Base-by-base conservation (phyloP, 148 eudicot genomes). In the Cornus kousa region DNA sequence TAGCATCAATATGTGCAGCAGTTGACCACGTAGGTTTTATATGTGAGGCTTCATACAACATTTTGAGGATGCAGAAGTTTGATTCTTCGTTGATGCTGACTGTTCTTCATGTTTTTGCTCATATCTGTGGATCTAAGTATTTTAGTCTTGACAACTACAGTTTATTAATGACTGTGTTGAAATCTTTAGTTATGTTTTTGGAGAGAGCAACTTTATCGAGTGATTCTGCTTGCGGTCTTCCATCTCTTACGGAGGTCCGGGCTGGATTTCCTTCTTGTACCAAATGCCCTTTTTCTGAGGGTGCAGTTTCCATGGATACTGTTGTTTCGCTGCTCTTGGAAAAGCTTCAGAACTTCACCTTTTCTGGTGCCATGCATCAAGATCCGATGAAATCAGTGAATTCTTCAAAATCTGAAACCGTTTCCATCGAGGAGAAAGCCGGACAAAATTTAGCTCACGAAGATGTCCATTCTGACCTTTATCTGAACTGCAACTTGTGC, bases 1-100 rank as follows among this genome's bases (percentile, higher is more conserved):
- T 95, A 75, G 96, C 93, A 72, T 89, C 97, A 59, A 59, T 93
- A 75, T 93, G 90, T 84, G 72, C 74, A 28, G 87, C 90, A 64
- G 76, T 83, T 81, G 94, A 87, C 75, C 83, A 79, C 31, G 67
- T 86, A 80, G 89, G 85, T 68, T 82, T 71, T 72, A 31, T 95
- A 73, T 89, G 94, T 73, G 97, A 95, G 80, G 74, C 79, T 71
- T 93, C 97, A 13, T 85, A 86, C 82, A 86, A 82, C 77, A 67
- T 91, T 57, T 74, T 89, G 8, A 75, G 72, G 70, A 80, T 86
- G 82, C 75, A 65, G 72, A 82, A 70, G 24, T 65, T 70, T 65
- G 87, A 86, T 48, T 69, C 70, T 84, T 80, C 82, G n/a, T 62
- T 84, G 78, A 71, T 79, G 78, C 43, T 79, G 22, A 77, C 70